Evolutionary conservation across 495 filamentous ascomycete species (phyloP), one percentile per base, ranked within the genome.

Genomic region (Tuber umbilicatum): DNA sequence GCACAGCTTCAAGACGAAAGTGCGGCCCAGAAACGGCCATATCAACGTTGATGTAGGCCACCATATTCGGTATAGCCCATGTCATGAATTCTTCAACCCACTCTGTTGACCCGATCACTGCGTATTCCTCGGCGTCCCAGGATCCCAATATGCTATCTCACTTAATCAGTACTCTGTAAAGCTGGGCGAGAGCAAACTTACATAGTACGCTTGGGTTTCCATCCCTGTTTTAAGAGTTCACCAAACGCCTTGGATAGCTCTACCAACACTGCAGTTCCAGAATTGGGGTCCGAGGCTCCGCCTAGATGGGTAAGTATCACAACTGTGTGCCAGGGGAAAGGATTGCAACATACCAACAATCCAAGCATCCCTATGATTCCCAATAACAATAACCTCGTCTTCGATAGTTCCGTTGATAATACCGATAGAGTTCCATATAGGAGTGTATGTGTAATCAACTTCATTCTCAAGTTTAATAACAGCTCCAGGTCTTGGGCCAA

Each of bases 401-500:
- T 87, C 83, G 71, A 97, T 89, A 14, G 89, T 90, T n/a, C 95
- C 95, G 74, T 97, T 97, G 83, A 99, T 94, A 41, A 94, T 86
- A 43, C 95, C 95, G 75, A 99, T 96, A 19, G 95, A 93, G 78
- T 99, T 92, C 96, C 96, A 99, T 73, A 95, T 84, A 5, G 94
- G 93, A 0, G 93, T 97, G 0, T 87, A 96, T 35, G 91, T 89
- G 78, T 98, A 97, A 67, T 97, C 91, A 82, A 97, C 93, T 75
- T 93, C 85, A 81, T 97, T 98, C 80, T 91, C 85, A 19, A 99
- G 87, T 80, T 96, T 95, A 71, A 98, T 86, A 3, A 90, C 88
- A 1, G 95, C 83, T 68, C 88, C 83, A 23, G 91, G 88, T 2
- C 94, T 92, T 5, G 95, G 96, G 6, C 95, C 95, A 74, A 97